Evolutionary conservation across 495 filamentous ascomycete species (phyloP).

Genomic region (Penicillium dipodomyicola): DNA sequence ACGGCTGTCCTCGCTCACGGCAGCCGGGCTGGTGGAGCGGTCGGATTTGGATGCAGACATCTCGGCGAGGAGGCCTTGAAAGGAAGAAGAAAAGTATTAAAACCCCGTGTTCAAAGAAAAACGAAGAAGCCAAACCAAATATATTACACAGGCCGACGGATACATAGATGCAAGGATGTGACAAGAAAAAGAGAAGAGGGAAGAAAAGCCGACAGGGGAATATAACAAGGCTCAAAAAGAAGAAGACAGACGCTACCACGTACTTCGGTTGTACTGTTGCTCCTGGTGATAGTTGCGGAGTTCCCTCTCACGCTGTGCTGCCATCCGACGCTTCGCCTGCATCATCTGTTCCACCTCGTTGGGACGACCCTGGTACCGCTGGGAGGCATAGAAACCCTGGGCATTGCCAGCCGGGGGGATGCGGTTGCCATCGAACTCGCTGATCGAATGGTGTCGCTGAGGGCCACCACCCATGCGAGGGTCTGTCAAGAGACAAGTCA

Average conservation of each 20-base stretch:
- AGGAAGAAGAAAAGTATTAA: slow-evolving; percentile 47
- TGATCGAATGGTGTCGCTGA: slow-evolving; percentile 77
- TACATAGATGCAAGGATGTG: slow-evolving; percentile 33
- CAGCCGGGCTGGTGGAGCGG: slow-evolving; percentile 84
- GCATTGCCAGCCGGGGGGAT: slow-evolving; percentile 74
- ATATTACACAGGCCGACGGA: slow-evolving; percentile 52
- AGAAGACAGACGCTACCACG: slow-evolving; percentile 51
- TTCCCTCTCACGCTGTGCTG: slow-evolving; percentile 97
- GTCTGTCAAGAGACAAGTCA: slow-evolving; percentile 40
- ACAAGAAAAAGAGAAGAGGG: slow-evolving; percentile 19
- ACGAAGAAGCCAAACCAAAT: slow-evolving; percentile 32
- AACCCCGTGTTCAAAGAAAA: slow-evolving; percentile 42
- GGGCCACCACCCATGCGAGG: slow-evolving; percentile 47
- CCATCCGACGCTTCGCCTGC: slow-evolving; percentile 98
- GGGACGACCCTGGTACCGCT: slow-evolving; percentile 87
- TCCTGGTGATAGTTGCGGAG: slow-evolving; percentile 99
- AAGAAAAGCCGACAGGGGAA: slow-evolving; percentile 35
- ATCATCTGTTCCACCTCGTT: slow-evolving; percentile 98
- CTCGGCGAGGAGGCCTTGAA: slow-evolving; percentile 75
- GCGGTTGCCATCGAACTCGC: slow-evolving; percentile 78
- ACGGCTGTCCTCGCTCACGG: slow-evolving; percentile 92
- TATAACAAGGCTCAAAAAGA: slow-evolving; percentile 30
- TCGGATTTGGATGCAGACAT: slow-evolving; percentile 82
- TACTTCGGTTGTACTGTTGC: slow-evolving; percentile 99
- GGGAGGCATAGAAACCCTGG: slow-evolving; percentile 89